These are phyloP conservation scores for Helotiales sp. DNA, from an alignment of 2,329 filamentous ascomycete genomes.

Conservation along the genomic window DNA sequence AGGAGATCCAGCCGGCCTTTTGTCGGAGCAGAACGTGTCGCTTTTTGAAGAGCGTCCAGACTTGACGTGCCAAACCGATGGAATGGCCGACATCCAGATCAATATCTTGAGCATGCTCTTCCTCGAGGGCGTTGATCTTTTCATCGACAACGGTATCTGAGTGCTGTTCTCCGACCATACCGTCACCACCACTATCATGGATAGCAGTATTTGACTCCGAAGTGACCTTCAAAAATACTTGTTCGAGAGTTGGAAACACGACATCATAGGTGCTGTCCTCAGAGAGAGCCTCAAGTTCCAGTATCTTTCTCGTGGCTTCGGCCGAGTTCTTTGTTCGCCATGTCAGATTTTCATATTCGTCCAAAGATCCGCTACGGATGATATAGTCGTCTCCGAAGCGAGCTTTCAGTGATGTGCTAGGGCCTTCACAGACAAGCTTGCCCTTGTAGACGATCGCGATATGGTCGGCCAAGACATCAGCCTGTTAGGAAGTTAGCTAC, in stretches of 20 bases:
- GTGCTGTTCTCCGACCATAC: constrained; percentile 24
- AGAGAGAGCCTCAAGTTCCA: constrained; percentile 51
- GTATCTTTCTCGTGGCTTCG: constrained; percentile 54
- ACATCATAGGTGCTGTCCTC: constrained; percentile 58
- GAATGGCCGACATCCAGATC: constrained; percentile 52
- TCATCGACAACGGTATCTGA: constrained; percentile 19
- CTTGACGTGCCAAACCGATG: constrained; percentile 55
- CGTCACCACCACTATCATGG: constrained; percentile 26
- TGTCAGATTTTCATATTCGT: constrained; percentile 14
- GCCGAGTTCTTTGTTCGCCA: constrained; percentile 45
- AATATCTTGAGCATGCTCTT: constrained; percentile 27
- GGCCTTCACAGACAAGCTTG: constrained; percentile 61
- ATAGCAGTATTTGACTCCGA: constrained; percentile 55
- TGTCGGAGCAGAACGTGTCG: constrained; percentile 57
- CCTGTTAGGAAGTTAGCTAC: constrained; percentile 31
- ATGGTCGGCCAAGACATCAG: constrained; percentile 64
- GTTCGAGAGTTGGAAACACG: constrained; percentile 64
- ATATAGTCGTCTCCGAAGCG: constrained; percentile 60
- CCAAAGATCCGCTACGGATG: constrained; percentile 21
- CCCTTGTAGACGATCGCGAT: constrained; percentile 66
- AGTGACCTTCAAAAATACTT: constrained; percentile 66
- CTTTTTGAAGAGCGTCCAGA: constrained; percentile 60
- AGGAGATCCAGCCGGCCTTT: constrained; percentile 54
- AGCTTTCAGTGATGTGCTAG: constrained; percentile 63
- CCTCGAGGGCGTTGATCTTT: constrained; percentile 26